Percentiles rank a stretch among this genome's conserved stretches.
Conservation (phyloP, 2,329 filamentous ascomycete genomes). For the Fusarium transvaalense region DNA sequence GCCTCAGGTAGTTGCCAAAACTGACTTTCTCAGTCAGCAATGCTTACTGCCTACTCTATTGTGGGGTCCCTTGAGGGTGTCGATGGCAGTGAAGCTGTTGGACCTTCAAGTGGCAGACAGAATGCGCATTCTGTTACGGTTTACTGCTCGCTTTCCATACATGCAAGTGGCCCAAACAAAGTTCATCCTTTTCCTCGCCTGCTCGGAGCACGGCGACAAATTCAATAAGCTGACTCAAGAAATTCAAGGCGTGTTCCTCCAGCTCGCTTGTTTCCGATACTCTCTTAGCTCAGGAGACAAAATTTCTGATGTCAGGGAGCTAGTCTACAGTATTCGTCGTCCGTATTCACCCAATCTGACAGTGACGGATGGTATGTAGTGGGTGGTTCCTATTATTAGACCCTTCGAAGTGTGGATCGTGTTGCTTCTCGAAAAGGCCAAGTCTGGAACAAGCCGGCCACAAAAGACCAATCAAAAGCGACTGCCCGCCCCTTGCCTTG, state of each 20-base stretch:
- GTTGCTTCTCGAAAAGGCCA: slow-evolving; percentile 18
- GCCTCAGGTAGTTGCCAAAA: too few species aligned
- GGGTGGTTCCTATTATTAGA: slow-evolving; percentile 33
- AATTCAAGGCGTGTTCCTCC: background rate
- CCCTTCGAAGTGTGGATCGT: slow-evolving; percentile 25
- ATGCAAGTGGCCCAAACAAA: too few species aligned
- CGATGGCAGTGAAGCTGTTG: too few species aligned
- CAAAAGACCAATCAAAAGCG: slow-evolving; percentile 41
- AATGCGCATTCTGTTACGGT: too few species aligned
- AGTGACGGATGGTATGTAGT: background rate
- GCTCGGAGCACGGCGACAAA: background rate
- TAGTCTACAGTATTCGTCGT: background rate
- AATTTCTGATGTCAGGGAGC: background rate
- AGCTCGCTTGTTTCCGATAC: background rate
- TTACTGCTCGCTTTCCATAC: too few species aligned
- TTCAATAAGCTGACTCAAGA: background rate
- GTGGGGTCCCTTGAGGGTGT: too few species aligned
- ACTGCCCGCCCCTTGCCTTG: slow-evolving; percentile 34
- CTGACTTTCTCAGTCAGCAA: too few species aligned
- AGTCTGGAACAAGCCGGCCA: slow-evolving; percentile 18
- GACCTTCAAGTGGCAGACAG: too few species aligned
- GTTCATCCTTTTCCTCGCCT: too few species aligned
- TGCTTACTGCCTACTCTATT: too few species aligned
- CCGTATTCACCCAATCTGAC: slow-evolving; percentile 14
- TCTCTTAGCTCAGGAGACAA: background rate